phyloP scores from a whole-genome alignment of 495 filamentous ascomycete species.

The Trichocladium uniseriatum region DNA sequence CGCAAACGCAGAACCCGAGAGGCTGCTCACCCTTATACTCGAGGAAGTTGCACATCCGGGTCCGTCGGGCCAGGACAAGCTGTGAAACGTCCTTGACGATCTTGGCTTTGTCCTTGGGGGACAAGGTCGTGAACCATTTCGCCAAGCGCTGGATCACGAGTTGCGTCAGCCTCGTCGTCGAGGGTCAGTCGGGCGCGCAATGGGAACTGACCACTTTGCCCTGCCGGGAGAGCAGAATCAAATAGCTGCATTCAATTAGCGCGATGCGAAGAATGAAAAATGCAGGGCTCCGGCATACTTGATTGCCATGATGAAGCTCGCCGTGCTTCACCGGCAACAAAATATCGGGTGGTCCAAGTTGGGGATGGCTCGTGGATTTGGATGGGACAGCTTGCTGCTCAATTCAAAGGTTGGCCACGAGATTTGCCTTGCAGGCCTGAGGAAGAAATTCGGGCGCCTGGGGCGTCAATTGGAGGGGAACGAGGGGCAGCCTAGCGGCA shows the following conservation, averaged over 20 bases:
- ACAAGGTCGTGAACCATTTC: constrained; percentile 99
- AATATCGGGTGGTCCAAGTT: constrained; percentile 11
- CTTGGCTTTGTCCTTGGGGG: constrained; percentile 97
- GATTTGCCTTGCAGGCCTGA: constrained; percentile 7
- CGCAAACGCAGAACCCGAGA: neutral
- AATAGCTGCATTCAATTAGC: constrained; percentile 54
- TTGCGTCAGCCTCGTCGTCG: constrained; percentile 17
- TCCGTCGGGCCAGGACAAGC: constrained; percentile 87
- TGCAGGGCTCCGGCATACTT: constrained; percentile 25
- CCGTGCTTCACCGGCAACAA: constrained; percentile 23
- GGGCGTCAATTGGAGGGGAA: neutral
- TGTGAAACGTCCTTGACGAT: constrained; percentile 99
- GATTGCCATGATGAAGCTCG: constrained; percentile 37
- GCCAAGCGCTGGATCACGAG: constrained; percentile 65
- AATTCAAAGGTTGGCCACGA: constrained; percentile 13
- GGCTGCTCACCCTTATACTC: constrained; percentile 80
- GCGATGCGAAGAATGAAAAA: neutral
- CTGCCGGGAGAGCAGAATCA: constrained; percentile 94
- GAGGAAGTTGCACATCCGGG: constrained; percentile 99
- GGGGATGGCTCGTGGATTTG: neutral
- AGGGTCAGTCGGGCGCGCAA: constrained; percentile 28
- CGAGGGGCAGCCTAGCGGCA: too few relatives aligned
- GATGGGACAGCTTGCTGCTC: constrained; percentile 4
- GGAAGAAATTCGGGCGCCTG: constrained; percentile 4
- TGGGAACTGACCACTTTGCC: constrained; percentile 84